Conservation (phyloP, 139 green algal genomes). For the Picochlorum sp. region DNA sequence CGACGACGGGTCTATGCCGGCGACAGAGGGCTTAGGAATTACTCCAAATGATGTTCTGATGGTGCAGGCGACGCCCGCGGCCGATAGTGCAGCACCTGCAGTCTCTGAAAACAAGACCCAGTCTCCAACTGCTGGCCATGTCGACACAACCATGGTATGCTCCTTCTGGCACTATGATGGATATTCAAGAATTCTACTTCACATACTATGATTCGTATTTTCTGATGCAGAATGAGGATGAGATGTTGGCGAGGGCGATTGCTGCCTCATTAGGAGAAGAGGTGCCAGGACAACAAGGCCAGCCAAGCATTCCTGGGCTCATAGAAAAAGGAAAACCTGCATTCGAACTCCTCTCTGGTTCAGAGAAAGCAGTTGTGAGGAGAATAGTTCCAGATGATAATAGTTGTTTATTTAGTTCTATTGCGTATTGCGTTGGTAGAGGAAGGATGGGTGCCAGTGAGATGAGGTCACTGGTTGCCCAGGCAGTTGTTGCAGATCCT, state of each 20-base stretch:
- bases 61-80: slow-evolving; percentile 23
- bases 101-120: neutral
- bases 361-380: slow-evolving; percentile 47
- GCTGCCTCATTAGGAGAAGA: slow-evolving; percentile 56
- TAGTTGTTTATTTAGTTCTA: slow-evolving; percentile 87
- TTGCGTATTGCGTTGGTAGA: slow-evolving; percentile 56
- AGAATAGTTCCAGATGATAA: slow-evolving; percentile 84
- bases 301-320: slow-evolving; percentile 6
- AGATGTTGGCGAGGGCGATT: slow-evolving; percentile 60
- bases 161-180: too few species aligned
- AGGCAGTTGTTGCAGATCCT: slow-evolving; percentile 57
- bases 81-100: neutral
- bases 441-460: slow-evolving; percentile 1
- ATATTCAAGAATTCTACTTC: too few species aligned
- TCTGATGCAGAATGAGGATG: slow-evolving; percentile 47
- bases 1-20: neutral
- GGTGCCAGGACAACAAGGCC: neutral
- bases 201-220: too few species aligned
- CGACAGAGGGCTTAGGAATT: slow-evolving; percentile 26
- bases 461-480: slow-evolving; percentile 46
- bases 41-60: slow-evolving; percentile 48
- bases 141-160: neutral
- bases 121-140: neutral
- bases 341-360: neutral
- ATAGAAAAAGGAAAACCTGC: slow-evolving; percentile 8